Evolutionary conservation across 768 basidiomycete genomes (phyloP), one percentile per base, ranked within the genome.

Genomic region (Lentinula raphanica): DNA sequence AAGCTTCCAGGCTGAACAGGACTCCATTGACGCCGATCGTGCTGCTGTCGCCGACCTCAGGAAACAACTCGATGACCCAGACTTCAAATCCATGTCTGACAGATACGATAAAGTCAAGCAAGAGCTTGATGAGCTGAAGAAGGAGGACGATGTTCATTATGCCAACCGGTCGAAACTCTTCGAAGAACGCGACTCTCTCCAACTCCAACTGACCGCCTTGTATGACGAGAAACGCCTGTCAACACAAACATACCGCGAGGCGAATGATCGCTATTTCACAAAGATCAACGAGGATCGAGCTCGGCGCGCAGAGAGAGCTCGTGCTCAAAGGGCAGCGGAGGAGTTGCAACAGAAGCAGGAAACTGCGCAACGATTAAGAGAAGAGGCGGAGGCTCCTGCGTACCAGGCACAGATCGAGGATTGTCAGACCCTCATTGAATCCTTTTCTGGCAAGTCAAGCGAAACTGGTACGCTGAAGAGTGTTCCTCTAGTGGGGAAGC

Each of bases 341-440:
- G 94, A 94, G 68, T 79, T 84, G 29, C 80, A 83, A 66, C 93
- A 90, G 77, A 88, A 84, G 69, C 75, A 86, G 71, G 93, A 94
- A 68, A 78, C 87, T 59, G 87, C 84, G 9, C 82, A 89, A 63
- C 87, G 85, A 38, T 70, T 98, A 48, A 85, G 90, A 53, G 97
- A 99, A 59, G 94, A 98, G 69, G 97, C 97, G 23, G 84, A 86
- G 59, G 67, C 80, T 23, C 95, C 97, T 27, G 97, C 97, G 0
- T 98, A 83, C 80, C 91, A 92, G 66, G 79, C 85, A 54, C 85
- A 98, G 69, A 94, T 99, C 65, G 93, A 98, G 76, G 97, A 98
- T 69, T 98, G 94, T 75, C 88, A 92, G 67, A 96, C 90, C 3
- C 84, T 97, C 63, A 87, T 96, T 68, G 89, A 94, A 70, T 85